Conservation (phyloP, 1,139 yeast species). For the Zhuliangozyma parablackwelliae region DNA sequence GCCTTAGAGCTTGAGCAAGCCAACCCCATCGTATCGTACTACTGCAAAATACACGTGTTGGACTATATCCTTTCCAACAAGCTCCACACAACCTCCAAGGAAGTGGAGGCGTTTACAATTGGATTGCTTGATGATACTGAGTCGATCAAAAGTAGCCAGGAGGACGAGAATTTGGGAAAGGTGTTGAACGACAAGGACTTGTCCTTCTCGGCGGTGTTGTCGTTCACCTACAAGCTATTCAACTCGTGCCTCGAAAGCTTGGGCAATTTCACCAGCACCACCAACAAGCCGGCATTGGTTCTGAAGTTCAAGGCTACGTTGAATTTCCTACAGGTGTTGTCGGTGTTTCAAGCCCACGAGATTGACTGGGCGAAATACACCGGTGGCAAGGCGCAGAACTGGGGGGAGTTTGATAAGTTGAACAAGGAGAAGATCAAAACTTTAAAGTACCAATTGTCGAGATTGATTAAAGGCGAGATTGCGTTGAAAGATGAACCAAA, state of each 20-base stretch:
- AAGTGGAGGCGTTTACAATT: slow-evolving; percentile 55
- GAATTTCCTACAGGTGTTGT: slow-evolving; percentile 29
- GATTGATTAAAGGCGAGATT: slow-evolving; percentile 36
- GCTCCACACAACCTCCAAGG: slow-evolving; percentile 50
- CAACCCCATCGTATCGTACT: slow-evolving; percentile 55
- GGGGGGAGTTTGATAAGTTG: slow-evolving; percentile 22
- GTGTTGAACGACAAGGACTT: slow-evolving; percentile 55
- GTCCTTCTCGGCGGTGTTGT: slow-evolving; percentile 54
- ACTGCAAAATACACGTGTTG: slow-evolving; percentile 57
- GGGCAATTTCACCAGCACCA: slow-evolving; percentile 18
- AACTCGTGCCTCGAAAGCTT: slow-evolving; percentile 39
- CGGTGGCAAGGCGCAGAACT: slow-evolving; percentile 26
- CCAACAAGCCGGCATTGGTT: slow-evolving; percentile 21
- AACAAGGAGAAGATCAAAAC: slow-evolving; percentile 34
- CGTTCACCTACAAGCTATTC: slow-evolving; percentile 60
- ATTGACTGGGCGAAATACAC: slow-evolving; percentile 31
- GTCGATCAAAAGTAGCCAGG: slow-evolving; percentile 30
- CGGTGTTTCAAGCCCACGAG: slow-evolving; percentile 19
- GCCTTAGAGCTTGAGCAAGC: slow-evolving; percentile 46
- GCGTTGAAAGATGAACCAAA: slow-evolving; percentile 20
- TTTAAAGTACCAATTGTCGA: slow-evolving; percentile 37
- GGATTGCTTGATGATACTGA: slow-evolving; percentile 64
- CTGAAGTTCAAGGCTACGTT: slow-evolving; percentile 35
- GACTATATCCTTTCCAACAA: slow-evolving; percentile 59
- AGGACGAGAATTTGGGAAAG: slow-evolving; percentile 30